Conservation (phyloP, 352 stramenopile species). For the Phytophthora fragariaefolia region DNA sequence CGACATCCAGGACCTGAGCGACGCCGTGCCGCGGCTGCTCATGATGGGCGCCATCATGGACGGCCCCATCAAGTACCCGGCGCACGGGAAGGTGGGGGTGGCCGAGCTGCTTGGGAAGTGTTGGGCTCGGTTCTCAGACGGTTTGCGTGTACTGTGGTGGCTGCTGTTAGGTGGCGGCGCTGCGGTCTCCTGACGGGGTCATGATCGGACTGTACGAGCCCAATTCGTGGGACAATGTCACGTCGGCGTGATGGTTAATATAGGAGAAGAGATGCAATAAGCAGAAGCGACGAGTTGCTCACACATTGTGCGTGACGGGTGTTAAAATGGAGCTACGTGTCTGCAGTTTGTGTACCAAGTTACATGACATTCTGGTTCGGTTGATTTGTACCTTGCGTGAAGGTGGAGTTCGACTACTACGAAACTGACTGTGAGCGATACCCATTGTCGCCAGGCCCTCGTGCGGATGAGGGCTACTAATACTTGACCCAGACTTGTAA, state of each 20-base stretch:
- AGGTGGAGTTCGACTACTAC: constrained; percentile 6
- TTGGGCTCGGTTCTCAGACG: background rate
- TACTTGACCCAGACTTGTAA: background rate
- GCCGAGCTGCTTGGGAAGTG: background rate
- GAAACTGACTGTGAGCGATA: constrained; percentile 5
- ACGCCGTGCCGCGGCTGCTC: constrained; percentile 84
- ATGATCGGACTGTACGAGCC: constrained; percentile 94
- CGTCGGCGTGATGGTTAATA: constrained; percentile 54
- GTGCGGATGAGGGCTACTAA: no score
- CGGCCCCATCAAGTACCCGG: constrained; percentile 93
- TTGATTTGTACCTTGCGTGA: constrained; percentile 8
- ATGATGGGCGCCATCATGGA: constrained; percentile 91
- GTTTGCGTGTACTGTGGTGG: constrained; percentile 5
- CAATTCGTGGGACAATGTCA: constrained; percentile 89
- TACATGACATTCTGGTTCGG: constrained; percentile 2
- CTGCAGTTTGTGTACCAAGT: no score
- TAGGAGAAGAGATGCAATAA: background rate
- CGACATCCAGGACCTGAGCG: constrained; percentile 89
- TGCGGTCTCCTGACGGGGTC: constrained; percentile 90
- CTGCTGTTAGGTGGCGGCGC: constrained; percentile 68
- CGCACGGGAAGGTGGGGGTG: constrained; percentile 77
- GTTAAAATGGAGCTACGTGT: no score
- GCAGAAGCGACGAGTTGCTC: background rate
- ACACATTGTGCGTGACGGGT: no score
- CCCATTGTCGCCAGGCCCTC: constrained; percentile 6